Evolutionary conservation across 495 filamentous ascomycete species (phyloP).

Genomic region (Halenospora varia): DNA sequence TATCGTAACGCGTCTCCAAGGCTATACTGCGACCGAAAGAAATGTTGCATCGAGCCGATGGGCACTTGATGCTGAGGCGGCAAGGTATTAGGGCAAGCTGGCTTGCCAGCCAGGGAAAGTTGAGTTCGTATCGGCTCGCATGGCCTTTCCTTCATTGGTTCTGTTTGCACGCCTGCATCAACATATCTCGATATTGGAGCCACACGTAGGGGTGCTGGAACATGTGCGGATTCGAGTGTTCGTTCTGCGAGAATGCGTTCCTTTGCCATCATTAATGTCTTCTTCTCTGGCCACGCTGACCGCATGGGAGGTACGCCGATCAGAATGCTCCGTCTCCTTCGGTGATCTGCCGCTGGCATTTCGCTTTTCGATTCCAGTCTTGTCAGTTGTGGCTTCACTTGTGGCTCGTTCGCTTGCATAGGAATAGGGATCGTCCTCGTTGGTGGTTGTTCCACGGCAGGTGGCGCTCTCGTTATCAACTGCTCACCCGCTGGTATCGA

Average conservation of each 20-base stretch:
- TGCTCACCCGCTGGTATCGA: background rate
- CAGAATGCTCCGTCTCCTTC: background rate
- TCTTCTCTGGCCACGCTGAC: conserved; percentile 2
- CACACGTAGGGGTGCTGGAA: background rate
- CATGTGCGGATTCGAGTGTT: background rate
- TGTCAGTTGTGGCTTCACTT: no score
- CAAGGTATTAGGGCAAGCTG: no score
- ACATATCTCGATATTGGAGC: background rate
- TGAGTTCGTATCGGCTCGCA: no score
- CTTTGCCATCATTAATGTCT: background rate
- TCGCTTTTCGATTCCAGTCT: background rate
- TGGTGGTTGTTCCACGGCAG: no score
- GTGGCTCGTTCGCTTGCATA: no score
- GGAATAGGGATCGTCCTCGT: no score
- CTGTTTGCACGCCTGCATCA: conserved; percentile 4
- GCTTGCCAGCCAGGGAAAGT: no score
- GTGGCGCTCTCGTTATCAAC: no score
- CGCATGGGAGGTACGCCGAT: background rate
- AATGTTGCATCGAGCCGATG: background rate
- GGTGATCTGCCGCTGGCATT: background rate
- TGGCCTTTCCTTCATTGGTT: no score
- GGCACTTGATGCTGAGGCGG: background rate
- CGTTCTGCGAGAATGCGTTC: background rate
- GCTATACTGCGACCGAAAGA: background rate
- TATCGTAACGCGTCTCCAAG: background rate